Evolutionary conservation across 2,329 filamentous ascomycete species (phyloP).

Genomic region (Samsoniella hepiali): DNA sequence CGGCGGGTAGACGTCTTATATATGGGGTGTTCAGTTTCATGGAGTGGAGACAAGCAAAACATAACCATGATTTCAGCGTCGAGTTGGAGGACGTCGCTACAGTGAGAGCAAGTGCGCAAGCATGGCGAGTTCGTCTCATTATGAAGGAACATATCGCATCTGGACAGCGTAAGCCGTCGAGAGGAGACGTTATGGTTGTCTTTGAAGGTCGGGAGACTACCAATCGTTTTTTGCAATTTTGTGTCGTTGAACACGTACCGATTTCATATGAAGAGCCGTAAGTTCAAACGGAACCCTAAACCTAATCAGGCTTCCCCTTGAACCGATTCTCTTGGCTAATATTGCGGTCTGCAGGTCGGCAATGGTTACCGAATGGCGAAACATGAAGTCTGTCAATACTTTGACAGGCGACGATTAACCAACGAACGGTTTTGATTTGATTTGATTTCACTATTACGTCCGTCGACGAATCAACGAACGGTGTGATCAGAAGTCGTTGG

Average conservation of each 20-base stretch:
- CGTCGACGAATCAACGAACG: too few relatives aligned
- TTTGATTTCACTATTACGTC: too few relatives aligned
- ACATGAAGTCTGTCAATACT: not conserved
- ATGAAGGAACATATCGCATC: not conserved
- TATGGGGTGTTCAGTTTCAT: not conserved
- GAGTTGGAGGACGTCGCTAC: not conserved
- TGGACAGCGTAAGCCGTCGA: not conserved
- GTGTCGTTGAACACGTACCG: not conserved
- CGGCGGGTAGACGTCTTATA: not conserved
- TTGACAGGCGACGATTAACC: not conserved
- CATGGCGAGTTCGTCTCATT: conserved; percentile 1
- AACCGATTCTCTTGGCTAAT: not conserved
- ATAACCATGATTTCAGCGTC: not conserved
- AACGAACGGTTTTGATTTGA: too few relatives aligned
- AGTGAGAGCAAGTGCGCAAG: not conserved
- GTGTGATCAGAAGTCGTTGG: not conserved
- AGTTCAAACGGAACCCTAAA: not conserved
- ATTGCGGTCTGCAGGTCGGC: not conserved
- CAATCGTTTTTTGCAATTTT: not conserved
- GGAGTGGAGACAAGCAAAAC: not conserved
- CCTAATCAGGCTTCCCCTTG: not conserved
- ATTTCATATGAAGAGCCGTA: not conserved
- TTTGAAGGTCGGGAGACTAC: not conserved
- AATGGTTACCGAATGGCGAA: conserved; percentile 2
- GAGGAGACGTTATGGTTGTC: conserved; percentile 2